Conservation (phyloP, 805 yeast genomes). For the Wickerhamiella occidentalis region DNA sequence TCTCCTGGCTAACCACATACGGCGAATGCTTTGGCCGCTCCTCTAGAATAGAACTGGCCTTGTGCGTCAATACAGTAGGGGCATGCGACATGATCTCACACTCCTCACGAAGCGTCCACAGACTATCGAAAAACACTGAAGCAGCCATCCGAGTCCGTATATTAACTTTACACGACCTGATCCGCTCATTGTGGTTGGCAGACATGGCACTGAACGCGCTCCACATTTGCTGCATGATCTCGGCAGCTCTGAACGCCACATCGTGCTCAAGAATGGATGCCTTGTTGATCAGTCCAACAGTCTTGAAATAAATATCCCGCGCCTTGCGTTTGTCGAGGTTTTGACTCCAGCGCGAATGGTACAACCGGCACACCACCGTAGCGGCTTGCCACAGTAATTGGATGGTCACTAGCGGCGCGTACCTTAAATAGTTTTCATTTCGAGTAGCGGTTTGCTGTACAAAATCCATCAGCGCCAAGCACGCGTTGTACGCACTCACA, state of each 20-base stretch:
- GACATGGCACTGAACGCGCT: slow-evolving; percentile 60
- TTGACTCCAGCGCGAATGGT: slow-evolving; percentile 59
- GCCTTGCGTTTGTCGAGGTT: slow-evolving; percentile 63
- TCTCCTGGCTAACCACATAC: slow-evolving; percentile 8
- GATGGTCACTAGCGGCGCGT: slow-evolving; percentile 66
- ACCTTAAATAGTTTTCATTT: slow-evolving; percentile 53
- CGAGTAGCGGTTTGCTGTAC: slow-evolving; percentile 47
- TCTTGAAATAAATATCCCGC: slow-evolving; percentile 36
- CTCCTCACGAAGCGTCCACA: slow-evolving; percentile 72
- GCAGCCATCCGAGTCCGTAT: slow-evolving; percentile 84
- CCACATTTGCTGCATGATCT: slow-evolving; percentile 93
- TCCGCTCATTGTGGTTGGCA: slow-evolving; percentile 32
- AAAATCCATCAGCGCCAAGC: slow-evolving; percentile 58
- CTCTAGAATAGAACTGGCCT: too few species aligned
- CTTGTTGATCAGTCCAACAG: slow-evolving; percentile 41
- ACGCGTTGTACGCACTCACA: slow-evolving; percentile 67
- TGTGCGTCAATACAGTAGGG: slow-evolving; percentile 24
- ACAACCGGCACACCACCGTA: slow-evolving; percentile 64
- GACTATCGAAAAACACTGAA: slow-evolving; percentile 80
- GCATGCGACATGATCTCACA: slow-evolving; percentile 54
- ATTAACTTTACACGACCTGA: slow-evolving; percentile 23
- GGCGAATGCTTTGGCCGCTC: slow-evolving; percentile 1
- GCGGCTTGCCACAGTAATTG: slow-evolving; percentile 87
- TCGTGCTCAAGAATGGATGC: slow-evolving; percentile 87
- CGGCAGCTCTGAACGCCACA: slow-evolving; percentile 83